Percentiles rank a stretch among this genome's conserved stretches.
Conservation (phyloP, 108 stramenopile genomes). For the Stephanodiscus minutulus region DNA sequence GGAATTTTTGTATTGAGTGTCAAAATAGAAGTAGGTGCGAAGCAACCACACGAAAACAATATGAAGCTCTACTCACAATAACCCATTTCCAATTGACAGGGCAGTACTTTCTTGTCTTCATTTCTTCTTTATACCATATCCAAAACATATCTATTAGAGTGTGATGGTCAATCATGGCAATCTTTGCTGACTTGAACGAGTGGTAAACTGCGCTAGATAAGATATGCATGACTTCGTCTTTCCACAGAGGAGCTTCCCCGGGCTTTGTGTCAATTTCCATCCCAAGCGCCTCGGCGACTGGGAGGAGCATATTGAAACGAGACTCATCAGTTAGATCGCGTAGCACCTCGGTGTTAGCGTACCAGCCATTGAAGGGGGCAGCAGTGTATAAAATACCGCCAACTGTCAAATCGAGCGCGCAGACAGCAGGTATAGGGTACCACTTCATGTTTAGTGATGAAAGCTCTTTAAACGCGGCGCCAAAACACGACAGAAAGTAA, state of each 20-base stretch:
- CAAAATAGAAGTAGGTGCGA: too few species aligned
- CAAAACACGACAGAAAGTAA: too few species aligned
- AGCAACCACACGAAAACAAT: too few species aligned
- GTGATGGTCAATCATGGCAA: constrained; percentile 41
- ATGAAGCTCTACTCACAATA: too few species aligned
- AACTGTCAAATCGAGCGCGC: constrained; percentile 24
- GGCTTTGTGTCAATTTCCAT: constrained; percentile 9
- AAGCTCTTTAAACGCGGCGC: constrained; percentile 8
- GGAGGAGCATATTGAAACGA: constrained; percentile 20
- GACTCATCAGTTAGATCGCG: constrained; percentile 40
- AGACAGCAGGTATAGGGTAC: constrained; percentile 20
- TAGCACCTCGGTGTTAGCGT: constrained; percentile 30
- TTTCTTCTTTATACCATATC: constrained; percentile 32
- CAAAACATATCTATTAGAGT: constrained; percentile 33
- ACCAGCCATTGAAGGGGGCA: constrained; percentile 53
- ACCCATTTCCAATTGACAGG: constrained; percentile 36
- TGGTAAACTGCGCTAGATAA: constrained; percentile 32
- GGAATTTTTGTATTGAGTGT: too few species aligned
- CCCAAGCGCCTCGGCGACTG: constrained; percentile 24
- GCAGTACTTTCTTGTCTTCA: constrained; percentile 13
- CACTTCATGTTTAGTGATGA: not conserved
- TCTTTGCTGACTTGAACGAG: constrained; percentile 25
- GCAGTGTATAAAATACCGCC: constrained; percentile 44
- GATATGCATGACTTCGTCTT: constrained; percentile 21
- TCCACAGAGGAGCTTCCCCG: constrained; percentile 18